Evolutionary conservation across 192 early-diverging fungal genomes (phyloP).

Genomic region (Umbelopsis ramanniana): DNA sequence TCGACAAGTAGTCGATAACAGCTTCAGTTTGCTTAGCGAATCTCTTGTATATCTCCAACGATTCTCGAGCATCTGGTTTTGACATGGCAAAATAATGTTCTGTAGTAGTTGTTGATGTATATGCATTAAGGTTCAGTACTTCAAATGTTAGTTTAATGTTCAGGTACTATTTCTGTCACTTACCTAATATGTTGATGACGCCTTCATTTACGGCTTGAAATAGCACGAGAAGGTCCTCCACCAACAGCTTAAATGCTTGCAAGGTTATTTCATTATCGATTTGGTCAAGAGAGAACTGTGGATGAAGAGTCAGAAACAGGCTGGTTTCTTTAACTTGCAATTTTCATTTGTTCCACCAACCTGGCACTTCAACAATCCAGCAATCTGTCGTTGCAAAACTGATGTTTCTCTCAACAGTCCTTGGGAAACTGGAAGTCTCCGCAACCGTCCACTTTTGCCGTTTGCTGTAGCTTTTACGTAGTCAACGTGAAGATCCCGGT

Average conservation of each 20-base stretch:
- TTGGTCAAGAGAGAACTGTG: slow-evolving; percentile 73
- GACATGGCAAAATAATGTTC: slow-evolving; percentile 78
- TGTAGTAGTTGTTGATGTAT: slow-evolving; percentile 23
- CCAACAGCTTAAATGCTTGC: slow-evolving; percentile 69
- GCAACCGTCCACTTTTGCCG: slow-evolving; percentile 56
- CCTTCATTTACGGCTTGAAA: slow-evolving; percentile 82
- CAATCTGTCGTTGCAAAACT: slow-evolving; percentile 71
- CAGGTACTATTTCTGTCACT: neutral
- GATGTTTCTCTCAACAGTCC: slow-evolving; percentile 66
- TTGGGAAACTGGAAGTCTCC: slow-evolving; percentile 57
- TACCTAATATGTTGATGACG: slow-evolving; percentile 74
- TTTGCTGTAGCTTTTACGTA: slow-evolving; percentile 53
- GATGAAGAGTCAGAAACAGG: neutral
- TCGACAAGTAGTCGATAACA: slow-evolving; percentile 70
- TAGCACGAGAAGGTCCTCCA: slow-evolving; percentile 72
- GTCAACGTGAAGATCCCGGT: slow-evolving; percentile 66
- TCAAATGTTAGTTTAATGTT: neutral
- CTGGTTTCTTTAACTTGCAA: neutral
- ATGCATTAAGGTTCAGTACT: neutral
- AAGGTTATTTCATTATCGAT: slow-evolving; percentile 75
- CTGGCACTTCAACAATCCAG: slow-evolving; percentile 68
- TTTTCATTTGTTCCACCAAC: slow-evolving; percentile 55
- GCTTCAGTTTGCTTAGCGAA: slow-evolving; percentile 76
- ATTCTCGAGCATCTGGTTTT: slow-evolving; percentile 61
- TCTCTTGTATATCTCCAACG: slow-evolving; percentile 76